These are phyloP conservation scores for Leonotis leonurus DNA, from an alignment of 257 asterid species.

Conservation along the genomic window DNA sequence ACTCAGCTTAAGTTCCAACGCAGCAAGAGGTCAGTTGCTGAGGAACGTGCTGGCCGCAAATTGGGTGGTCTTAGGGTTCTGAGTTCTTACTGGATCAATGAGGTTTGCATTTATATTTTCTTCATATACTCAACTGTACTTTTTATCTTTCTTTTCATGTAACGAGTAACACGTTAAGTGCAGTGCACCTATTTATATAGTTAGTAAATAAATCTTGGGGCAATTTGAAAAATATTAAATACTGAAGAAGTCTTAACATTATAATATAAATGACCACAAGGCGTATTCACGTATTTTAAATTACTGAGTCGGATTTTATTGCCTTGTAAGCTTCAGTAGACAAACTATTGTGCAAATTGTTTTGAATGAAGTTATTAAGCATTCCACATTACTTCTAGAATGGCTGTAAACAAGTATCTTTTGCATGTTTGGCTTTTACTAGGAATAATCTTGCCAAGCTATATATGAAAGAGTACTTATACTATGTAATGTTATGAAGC, in stretches of 20 bases:
- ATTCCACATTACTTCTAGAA: background rate
- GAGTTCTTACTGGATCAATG: constrained; percentile 9
- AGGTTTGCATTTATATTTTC: background rate
- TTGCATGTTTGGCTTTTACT: background rate
- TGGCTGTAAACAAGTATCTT: background rate
- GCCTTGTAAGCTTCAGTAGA: background rate
- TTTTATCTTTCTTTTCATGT: too few species aligned
- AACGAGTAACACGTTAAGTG: too few species aligned
- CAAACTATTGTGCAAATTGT: background rate
- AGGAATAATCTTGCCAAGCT: background rate
- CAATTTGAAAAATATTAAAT: too few species aligned
- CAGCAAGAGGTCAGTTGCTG: constrained; percentile 8
- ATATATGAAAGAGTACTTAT: background rate
- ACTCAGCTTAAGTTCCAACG: constrained; percentile 1
- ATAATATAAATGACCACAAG: too few species aligned
- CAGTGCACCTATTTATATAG: background rate
- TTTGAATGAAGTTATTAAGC: background rate
- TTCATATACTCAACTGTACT: background rate
- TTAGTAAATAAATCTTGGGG: background rate
- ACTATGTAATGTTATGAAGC: too few species aligned
- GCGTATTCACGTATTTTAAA: too few species aligned
- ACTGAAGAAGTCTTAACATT: too few species aligned
- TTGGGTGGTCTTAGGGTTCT: constrained; percentile 5
- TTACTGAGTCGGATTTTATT: too few species aligned
- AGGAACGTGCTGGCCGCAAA: constrained; percentile 9